Conservation (phyloP, 371 early-diverging fungal species). For the Nematocida sp. region DNA sequence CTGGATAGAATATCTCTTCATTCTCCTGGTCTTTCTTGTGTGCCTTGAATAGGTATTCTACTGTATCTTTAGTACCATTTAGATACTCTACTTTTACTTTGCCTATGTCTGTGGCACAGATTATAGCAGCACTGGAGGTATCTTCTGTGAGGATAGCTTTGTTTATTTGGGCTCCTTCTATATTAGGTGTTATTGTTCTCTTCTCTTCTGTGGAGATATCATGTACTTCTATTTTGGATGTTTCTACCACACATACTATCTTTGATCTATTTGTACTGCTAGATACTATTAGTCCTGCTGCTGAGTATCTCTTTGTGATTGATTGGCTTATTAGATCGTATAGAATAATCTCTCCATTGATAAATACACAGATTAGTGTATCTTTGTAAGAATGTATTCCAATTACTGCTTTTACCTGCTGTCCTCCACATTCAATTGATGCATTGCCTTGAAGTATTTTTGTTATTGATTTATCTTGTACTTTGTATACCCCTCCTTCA, state of each 20-base stretch:
- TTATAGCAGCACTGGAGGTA: not conserved
- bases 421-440: not conserved
- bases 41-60: conserved; percentile 35
- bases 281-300: not conserved
- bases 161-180: conserved; percentile 1
- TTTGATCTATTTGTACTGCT: not conserved
- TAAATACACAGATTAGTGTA: not conserved
- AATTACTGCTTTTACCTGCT: not conserved
- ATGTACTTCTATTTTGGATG: not conserved
- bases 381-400: not conserved
- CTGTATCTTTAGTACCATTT: not conserved
- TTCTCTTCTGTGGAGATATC: not conserved
- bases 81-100: conserved; percentile 32
- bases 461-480: not conserved
- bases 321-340: not conserved
- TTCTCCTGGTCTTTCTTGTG: conserved; percentile 18
- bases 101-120: conserved; percentile 17
- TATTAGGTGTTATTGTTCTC: not conserved
- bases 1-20: conserved; percentile 41
- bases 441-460: not conserved
- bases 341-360: conserved; percentile 5
- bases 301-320: not conserved
- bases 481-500: conserved; percentile 19
- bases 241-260: not conserved
- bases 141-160: not conserved